Conservation (phyloP, 106 monocot genomes). For the Acanthochlamys bracteata region DNA sequence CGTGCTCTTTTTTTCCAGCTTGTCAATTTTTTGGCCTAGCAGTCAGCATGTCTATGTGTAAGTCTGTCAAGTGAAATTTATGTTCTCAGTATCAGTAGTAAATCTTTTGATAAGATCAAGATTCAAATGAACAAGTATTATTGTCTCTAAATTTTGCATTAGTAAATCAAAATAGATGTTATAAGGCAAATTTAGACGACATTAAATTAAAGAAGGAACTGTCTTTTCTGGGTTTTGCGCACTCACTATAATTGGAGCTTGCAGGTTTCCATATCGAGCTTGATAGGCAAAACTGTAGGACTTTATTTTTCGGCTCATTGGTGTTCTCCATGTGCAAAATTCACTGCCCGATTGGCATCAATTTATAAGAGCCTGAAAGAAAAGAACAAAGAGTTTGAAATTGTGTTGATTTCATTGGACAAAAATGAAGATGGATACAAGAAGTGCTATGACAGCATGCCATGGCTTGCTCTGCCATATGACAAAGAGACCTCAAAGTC, state of each 20-base stretch:
- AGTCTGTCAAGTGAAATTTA: too few species aligned
- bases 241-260: slow-evolving; percentile 7
- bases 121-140: too few species aligned
- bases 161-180: too few species aligned
- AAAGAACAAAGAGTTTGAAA: slow-evolving; percentile 36
- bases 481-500: slow-evolving; percentile 17
- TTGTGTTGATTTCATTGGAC: slow-evolving; percentile 49
- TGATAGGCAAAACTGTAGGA: slow-evolving; percentile 48
- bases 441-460: slow-evolving; percentile 35
- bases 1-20: too few species aligned
- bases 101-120: too few species aligned
- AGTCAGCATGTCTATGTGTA: too few species aligned
- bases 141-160: too few species aligned
- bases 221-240: not conserved
- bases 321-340: slow-evolving; percentile 41
- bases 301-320: slow-evolving; percentile 49
- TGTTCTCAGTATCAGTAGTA: too few species aligned
- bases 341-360: slow-evolving; percentile 33
- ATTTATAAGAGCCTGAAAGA: slow-evolving; percentile 28
- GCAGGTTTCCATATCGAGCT: slow-evolving; percentile 44
- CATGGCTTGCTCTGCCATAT: slow-evolving; percentile 49
- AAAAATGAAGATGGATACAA: slow-evolving; percentile 27
- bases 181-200: too few species aligned
- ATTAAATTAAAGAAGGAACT: too few species aligned
- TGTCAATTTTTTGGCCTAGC: too few species aligned